A percentile compares a stretch with the other conserved stretches of the same genome.
Conservation (phyloP, 2,329 filamentous ascomycete species). For the Diaporthe vexans region DNA sequence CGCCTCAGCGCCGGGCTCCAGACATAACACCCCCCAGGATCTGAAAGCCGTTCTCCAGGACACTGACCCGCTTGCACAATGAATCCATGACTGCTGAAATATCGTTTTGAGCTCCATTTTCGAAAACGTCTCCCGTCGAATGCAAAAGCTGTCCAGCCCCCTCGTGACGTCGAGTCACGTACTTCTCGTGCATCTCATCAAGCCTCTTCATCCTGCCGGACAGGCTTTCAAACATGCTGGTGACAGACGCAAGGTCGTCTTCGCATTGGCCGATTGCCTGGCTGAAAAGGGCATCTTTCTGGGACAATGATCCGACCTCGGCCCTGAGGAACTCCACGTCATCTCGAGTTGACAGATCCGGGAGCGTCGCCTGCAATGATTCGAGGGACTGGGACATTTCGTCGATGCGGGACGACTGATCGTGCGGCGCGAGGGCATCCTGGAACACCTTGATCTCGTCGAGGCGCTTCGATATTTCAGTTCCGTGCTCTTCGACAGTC, state of each 20-base stretch:
- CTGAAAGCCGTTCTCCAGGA: conserved; percentile 10
- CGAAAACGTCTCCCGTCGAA: too few relatives aligned
- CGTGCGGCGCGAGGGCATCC: conserved; percentile 1
- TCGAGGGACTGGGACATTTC: background rate
- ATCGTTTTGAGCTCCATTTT: background rate
- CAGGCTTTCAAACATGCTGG: background rate
- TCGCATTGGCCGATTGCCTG: background rate
- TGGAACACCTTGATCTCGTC: background rate
- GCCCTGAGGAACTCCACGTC: background rate
- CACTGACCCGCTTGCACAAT: conserved; percentile 1
- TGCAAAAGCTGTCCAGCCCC: background rate
- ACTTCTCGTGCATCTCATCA: background rate
- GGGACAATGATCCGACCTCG: background rate
- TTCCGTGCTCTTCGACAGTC: background rate
- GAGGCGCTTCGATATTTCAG: background rate
- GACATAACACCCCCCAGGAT: background rate
- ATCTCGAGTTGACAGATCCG: background rate
- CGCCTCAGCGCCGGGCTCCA: background rate
- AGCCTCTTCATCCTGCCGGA: background rate
- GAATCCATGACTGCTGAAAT: background rate
- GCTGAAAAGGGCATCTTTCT: background rate
- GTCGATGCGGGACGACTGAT: conserved; percentile 5
- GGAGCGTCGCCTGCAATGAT: background rate
- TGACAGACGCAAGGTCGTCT: background rate
- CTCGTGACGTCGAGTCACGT: background rate